Conservation (phyloP, 192 early-diverging fungal genomes). For the Oehlia diaphana region DNA sequence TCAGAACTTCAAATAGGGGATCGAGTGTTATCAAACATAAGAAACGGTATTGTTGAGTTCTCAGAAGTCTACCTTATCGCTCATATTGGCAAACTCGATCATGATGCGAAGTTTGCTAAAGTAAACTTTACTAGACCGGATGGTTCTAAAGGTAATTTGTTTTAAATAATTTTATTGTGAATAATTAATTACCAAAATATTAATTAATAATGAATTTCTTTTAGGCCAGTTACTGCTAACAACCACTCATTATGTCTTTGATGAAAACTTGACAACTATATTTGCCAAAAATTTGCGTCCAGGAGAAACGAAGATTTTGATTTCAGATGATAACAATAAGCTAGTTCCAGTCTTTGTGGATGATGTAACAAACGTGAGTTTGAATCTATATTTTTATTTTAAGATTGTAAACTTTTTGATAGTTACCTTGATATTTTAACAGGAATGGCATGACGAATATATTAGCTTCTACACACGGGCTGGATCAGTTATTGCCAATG, state of each 20-base stretch:
- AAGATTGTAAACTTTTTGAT: background rate
- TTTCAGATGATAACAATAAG: slow-evolving; percentile 6
- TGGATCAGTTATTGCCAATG: slow-evolving; percentile 5
- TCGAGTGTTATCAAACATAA: slow-evolving; percentile 5
- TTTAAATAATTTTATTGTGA: background rate
- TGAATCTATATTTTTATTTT: background rate
- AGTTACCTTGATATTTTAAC: background rate
- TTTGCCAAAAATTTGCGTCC: slow-evolving; percentile 7
- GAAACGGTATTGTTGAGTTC: background rate
- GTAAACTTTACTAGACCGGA: slow-evolving; percentile 14
- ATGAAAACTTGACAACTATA: background rate
- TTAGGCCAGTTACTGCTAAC: slow-evolving; percentile 3
- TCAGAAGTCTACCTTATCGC: slow-evolving; percentile 17
- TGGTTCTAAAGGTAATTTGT: slow-evolving; percentile 9
- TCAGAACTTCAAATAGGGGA: background rate
- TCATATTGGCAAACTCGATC: slow-evolving; percentile 4
- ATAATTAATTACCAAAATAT: too few relatives aligned
- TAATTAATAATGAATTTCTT: background rate
- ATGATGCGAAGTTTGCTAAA: background rate
- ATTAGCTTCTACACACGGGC: slow-evolving; percentile 20
- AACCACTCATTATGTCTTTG: background rate
- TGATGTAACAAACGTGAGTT: background rate
- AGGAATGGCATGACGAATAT: background rate
- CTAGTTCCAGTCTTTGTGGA: slow-evolving; percentile 9
- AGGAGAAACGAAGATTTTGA: background rate